A percentile compares a stretch with the other conserved stretches of the same genome.
Evolutionary conservation across 805 yeast genomes (phyloP).

Genomic region (Millerozyma acaciae): DNA sequence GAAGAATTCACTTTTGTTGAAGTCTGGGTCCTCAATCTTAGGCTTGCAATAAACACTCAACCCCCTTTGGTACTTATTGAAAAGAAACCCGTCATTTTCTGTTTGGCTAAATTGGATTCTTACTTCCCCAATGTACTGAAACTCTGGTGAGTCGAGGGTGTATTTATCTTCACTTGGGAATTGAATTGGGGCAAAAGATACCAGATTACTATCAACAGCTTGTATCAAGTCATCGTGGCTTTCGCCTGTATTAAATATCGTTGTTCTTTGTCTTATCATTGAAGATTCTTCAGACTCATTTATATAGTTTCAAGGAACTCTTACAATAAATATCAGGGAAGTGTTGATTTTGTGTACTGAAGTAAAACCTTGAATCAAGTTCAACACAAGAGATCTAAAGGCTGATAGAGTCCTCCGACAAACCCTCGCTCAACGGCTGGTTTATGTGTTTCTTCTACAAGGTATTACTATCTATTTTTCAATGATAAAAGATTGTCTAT

Average conservation of each 20-base stretch:
- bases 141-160: constrained; percentile 10
- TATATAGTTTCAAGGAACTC: too few relatives aligned
- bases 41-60: constrained; percentile 31
- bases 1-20: constrained; percentile 17
- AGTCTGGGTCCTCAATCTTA: constrained; percentile 8
- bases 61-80: constrained; percentile 23
- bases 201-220: constrained; percentile 9
- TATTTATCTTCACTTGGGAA: constrained; percentile 16
- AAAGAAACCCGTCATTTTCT: constrained; percentile 14
- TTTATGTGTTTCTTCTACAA: too few relatives aligned
- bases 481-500: too few relatives aligned
- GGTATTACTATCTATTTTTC: too few relatives aligned
- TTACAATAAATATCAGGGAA: too few relatives aligned
- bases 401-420: too few relatives aligned
- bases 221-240: constrained; percentile 22
- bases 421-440: too few relatives aligned
- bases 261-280: constrained; percentile 28
- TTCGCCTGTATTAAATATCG: constrained; percentile 24
- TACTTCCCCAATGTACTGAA: constrained; percentile 15
- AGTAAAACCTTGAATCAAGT: too few relatives aligned
- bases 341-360: too few relatives aligned
- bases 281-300: too few relatives aligned
- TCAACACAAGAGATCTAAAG: too few relatives aligned
- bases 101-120: constrained; percentile 20
- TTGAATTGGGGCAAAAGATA: constrained; percentile 9